Evolutionary conservation across 78 protist species (phyloP).

Genomic region (Dictyostelium capitatum): DNA sequence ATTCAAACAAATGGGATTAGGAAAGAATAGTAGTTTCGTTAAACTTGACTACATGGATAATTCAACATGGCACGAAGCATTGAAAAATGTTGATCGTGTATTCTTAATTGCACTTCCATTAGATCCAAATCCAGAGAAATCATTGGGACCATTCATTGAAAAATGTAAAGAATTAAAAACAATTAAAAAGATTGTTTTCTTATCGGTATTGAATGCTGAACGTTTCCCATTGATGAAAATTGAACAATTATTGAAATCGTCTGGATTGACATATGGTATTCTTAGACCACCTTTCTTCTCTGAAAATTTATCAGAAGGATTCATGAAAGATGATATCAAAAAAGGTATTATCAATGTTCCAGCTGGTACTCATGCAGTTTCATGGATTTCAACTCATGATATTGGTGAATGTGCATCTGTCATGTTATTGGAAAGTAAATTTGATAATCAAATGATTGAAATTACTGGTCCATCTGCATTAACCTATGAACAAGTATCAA

Average conservation of each 20-base stretch:
- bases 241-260: neutral
- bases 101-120: conserved; percentile 34
- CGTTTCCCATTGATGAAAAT: conserved; percentile 3
- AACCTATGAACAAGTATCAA: neutral
- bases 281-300: conserved; percentile 29
- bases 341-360: neutral
- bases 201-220: conserved; percentile 19
- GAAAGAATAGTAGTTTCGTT: neutral
- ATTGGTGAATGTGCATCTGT: conserved; percentile 13
- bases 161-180: neutral
- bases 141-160: conserved; percentile 6
- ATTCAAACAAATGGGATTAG: neutral
- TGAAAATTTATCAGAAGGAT: conserved; percentile 13
- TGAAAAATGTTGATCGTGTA: neutral
- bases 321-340: conserved; percentile 14
- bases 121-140: conserved; percentile 15
- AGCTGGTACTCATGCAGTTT: conserved; percentile 2
- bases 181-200: conserved; percentile 11
- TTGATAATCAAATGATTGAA: conserved; percentile 10
- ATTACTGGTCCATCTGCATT: conserved; percentile 40
- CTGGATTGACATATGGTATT: neutral
- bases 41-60: neutral
- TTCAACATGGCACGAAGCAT: conserved; percentile 14
- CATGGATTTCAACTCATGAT: conserved; percentile 18
- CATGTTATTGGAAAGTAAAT: neutral